A percentile compares a stretch with the other conserved stretches of the same genome.
These are phyloP conservation scores for Nigrograna mackinnonii DNA, from an alignment of 2,329 filamentous ascomycete genomes.

Conservation along the genomic window DNA sequence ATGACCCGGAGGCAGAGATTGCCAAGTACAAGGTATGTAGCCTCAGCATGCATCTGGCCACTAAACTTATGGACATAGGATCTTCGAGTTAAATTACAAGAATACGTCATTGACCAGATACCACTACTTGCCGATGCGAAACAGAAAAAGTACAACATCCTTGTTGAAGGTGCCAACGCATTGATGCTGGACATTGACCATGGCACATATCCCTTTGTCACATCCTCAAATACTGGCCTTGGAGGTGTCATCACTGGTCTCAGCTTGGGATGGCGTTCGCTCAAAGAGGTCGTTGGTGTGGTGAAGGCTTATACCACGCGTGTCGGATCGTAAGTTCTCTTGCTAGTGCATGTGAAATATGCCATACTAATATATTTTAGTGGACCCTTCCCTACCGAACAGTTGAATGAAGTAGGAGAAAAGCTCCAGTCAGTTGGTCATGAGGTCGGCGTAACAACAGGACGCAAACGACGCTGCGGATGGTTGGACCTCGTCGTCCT, in stretches of 20 bases:
- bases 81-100: conserved; percentile 60
- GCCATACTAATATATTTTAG: conserved; percentile 39
- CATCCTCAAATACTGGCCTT: conserved; percentile 62
- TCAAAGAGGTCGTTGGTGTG: conserved; percentile 66
- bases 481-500: conserved; percentile 71
- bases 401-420: conserved; percentile 60
- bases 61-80: conserved; percentile 40
- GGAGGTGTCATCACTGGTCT: conserved; percentile 68
- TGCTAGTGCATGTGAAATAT: background rate
- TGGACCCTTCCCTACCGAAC: conserved; percentile 71
- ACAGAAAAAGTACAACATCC: conserved; percentile 60
- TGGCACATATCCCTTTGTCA: conserved; percentile 63
- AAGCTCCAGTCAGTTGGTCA: conserved; percentile 60
- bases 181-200: conserved; percentile 68
- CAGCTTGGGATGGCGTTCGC: conserved; percentile 62
- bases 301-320: conserved; percentile 71
- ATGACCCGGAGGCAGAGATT: conserved; percentile 73
- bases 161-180: conserved; percentile 71
- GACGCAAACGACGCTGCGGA: conserved; percentile 64
- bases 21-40: conserved; percentile 56
- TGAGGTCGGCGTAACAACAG: conserved; percentile 61
- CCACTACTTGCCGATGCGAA: conserved; percentile 66
- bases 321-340: conserved; percentile 46
- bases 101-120: conserved; percentile 69
- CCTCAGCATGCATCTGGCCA: too few relatives aligned